Evolutionary conservation across 345 rosid species (phyloP).

Genomic region (Kernera saxatilis): DNA sequence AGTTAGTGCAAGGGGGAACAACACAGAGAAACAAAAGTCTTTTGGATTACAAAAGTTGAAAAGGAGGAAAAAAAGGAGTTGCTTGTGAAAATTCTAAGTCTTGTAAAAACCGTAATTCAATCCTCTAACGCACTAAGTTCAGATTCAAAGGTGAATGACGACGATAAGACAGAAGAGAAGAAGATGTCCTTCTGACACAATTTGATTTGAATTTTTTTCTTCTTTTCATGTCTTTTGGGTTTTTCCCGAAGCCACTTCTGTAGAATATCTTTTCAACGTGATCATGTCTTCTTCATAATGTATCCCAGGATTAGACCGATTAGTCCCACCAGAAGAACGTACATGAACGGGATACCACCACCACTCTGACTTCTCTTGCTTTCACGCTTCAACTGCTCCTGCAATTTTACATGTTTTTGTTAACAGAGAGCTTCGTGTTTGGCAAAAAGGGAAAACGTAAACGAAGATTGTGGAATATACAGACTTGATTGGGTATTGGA

Average conservation of each 20-base stretch:
- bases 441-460: not conserved
- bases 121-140: constrained; percentile 1
- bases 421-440: not conserved
- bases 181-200: constrained; percentile 17
- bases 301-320: constrained; percentile 70
- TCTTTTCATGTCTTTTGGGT: constrained; percentile 7
- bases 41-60: not conserved
- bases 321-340: constrained; percentile 57
- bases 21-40: not conserved
- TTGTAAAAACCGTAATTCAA: constrained; percentile 12
- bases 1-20: not conserved
- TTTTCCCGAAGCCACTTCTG: not conserved
- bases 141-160: constrained; percentile 17
- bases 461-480: not conserved
- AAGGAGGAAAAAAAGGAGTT: not conserved
- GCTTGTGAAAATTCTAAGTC: constrained; percentile 7
- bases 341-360: constrained; percentile 42
- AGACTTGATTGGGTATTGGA: not conserved
- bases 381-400: constrained; percentile 60
- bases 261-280: not conserved
- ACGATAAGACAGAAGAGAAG: constrained; percentile 20
- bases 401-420: constrained; percentile 20
- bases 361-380: constrained; percentile 34
- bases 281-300: constrained; percentile 59
- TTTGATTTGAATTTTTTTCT: constrained; percentile 19